phyloP scores from a whole-genome alignment of 257 asterid species.

The Galeopsis tetrahit region DNA sequence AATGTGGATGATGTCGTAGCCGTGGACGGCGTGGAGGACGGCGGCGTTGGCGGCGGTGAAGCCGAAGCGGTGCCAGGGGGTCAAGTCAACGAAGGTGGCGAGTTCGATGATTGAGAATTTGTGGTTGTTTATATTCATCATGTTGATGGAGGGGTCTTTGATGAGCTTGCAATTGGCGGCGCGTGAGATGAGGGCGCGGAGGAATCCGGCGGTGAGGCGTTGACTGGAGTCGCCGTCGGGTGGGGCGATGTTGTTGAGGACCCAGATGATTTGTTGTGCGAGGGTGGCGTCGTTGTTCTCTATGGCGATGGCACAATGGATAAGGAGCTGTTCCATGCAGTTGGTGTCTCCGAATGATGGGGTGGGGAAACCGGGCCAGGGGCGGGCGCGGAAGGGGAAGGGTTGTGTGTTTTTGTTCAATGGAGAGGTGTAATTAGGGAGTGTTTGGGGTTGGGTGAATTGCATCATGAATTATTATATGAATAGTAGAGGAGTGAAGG shows the following conservation, averaged over 20 bases:
- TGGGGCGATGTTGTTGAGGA: conserved; percentile 89
- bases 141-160: conserved; percentile 36
- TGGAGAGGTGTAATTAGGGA: conserved; percentile 43
- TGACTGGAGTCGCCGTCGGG: conserved; percentile 95
- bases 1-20: conserved; percentile 64
- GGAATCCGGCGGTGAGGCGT: conserved; percentile 88
- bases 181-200: conserved; percentile 84
- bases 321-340: conserved; percentile 91
- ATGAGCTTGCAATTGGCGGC: conserved; percentile 78
- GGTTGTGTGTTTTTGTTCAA: conserved; percentile 49
- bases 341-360: conserved; percentile 70
- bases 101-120: conserved; percentile 81
- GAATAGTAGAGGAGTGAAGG: not conserved
- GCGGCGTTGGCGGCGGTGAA: conserved; percentile 91
- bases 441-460: conserved; percentile 56
- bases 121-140: conserved; percentile 40
- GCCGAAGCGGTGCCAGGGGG: conserved; percentile 98
- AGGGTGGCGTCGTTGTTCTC: conserved; percentile 88
- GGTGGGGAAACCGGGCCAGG: conserved; percentile 74
- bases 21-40: conserved; percentile 75
- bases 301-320: conserved; percentile 89
- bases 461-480: conserved; percentile 55
- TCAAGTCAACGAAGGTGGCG: conserved; percentile 81
- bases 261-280: conserved; percentile 95
- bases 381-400: conserved; percentile 34